phyloP scores from a whole-genome alignment of 2,329 filamentous ascomycete genomes.

The Diaporthe sp. region DNA sequence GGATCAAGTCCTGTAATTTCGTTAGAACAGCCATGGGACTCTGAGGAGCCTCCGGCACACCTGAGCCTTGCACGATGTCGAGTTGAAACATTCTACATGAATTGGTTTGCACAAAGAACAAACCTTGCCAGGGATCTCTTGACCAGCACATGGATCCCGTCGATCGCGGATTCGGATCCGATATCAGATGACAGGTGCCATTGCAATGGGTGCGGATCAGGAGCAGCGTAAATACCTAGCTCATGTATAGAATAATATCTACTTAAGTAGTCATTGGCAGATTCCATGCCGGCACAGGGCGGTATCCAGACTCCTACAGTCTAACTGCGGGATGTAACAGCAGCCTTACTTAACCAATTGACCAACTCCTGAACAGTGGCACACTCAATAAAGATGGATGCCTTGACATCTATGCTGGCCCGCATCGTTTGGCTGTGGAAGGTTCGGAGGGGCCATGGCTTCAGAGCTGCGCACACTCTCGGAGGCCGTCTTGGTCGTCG shows the following conservation, averaged over 20 bases:
- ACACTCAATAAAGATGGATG: neutral
- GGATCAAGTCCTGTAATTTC: conserved; percentile 4
- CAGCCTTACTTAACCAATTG: neutral
- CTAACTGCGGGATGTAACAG: neutral
- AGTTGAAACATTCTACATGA: neutral
- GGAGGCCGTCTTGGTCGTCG: too few species aligned
- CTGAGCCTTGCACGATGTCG: neutral
- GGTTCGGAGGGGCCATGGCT: too few species aligned
- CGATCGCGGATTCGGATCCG: neutral
- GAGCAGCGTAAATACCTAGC: neutral
- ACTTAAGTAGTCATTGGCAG: neutral
- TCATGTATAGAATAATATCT: neutral
- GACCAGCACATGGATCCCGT: neutral
- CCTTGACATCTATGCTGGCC: neutral
- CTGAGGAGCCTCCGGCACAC: neutral
- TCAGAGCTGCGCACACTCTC: too few species aligned
- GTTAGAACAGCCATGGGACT: neutral
- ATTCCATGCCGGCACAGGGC: neutral
- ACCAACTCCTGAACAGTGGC: neutral
- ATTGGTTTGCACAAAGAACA: neutral
- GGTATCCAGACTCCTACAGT: too few species aligned
- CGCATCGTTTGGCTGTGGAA: too few species aligned
- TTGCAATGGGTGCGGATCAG: too few species aligned
- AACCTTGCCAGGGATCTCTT: neutral
- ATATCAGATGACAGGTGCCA: neutral